These are phyloP conservation scores for Euclidium syriacum DNA, from an alignment of 345 rosid species.

Conservation along the genomic window DNA sequence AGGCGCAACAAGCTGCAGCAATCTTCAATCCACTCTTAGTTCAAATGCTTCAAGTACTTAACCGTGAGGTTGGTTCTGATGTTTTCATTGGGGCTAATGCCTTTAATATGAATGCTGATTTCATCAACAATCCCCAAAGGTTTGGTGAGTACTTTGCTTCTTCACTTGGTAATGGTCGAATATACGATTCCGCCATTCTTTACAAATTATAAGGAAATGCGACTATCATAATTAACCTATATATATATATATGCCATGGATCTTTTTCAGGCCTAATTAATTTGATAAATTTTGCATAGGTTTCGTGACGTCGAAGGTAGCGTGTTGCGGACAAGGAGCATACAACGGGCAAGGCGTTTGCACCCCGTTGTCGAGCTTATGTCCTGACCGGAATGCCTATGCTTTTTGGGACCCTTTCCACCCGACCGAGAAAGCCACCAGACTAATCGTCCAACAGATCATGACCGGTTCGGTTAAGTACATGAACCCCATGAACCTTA, in stretches of 20 bases:
- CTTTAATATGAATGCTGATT: conserved; percentile 41
- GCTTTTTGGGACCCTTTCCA: conserved; percentile 77
- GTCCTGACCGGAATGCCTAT: conserved; percentile 48
- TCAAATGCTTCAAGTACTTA: conserved; percentile 49
- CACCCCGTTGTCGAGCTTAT: conserved; percentile 47
- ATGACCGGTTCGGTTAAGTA: conserved; percentile 40
- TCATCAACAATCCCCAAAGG: conserved; percentile 50
- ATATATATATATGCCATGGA: no score
- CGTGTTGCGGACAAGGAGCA: conserved; percentile 75
- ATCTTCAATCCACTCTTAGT: conserved; percentile 61
- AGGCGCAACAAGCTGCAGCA: conserved; percentile 58
- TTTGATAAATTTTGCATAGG: conserved; percentile 27
- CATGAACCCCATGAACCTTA: conserved; percentile 75
- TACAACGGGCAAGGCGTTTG: conserved; percentile 68
- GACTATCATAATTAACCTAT: no score
- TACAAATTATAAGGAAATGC: no score
- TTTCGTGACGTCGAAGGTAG: conserved; percentile 52
- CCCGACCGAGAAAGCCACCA: conserved; percentile 67
- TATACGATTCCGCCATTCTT: neutral
- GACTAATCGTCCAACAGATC: conserved; percentile 46
- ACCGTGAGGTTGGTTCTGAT: conserved; percentile 45
- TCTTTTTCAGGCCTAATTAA: neutral
- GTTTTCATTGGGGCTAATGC: conserved; percentile 60
- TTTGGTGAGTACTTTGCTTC: conserved; percentile 37
- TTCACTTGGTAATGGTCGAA: neutral